Percentiles rank a stretch among this genome's conserved stretches.
These are phyloP conservation scores for Plantago major DNA, from an alignment of 257 asterid genomes.

Conservation along the genomic window DNA sequence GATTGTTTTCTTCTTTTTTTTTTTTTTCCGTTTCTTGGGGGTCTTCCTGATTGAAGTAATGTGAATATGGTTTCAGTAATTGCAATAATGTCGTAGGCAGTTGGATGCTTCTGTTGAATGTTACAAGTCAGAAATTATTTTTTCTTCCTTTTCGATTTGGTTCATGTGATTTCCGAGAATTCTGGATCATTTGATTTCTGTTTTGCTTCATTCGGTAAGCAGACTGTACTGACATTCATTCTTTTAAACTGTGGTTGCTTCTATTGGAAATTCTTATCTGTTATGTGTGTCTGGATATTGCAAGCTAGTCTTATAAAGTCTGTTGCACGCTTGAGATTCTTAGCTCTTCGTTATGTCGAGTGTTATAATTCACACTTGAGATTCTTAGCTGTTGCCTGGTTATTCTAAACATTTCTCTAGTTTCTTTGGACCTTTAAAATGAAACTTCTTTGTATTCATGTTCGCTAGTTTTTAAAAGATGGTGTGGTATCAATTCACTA, in stretches of 20 bases:
- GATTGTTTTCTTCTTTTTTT: constrained; percentile 4
- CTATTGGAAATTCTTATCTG: background rate
- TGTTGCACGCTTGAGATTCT: too few species aligned
- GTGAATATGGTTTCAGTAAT: constrained; percentile 30
- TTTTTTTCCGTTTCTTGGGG: constrained; percentile 13
- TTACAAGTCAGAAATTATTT: constrained; percentile 1
- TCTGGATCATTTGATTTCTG: background rate
- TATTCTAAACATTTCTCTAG: too few species aligned
- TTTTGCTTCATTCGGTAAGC: background rate
- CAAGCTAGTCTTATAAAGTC: too few species aligned
- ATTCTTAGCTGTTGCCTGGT: too few species aligned
- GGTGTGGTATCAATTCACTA: too few species aligned
- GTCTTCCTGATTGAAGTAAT: constrained; percentile 18
- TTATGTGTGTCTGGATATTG: background rate
- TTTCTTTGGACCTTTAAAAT: too few species aligned
- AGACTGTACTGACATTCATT: background rate
- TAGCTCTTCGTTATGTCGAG: too few species aligned
- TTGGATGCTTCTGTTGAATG: constrained; percentile 18
- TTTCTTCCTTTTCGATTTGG: constrained; percentile 2
- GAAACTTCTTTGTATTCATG: too few species aligned
- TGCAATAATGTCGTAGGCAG: constrained; percentile 32
- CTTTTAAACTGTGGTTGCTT: constrained; percentile 3
- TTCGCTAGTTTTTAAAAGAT: too few species aligned
- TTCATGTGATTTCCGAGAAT: background rate
- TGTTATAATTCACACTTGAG: too few species aligned